phyloP scores from a whole-genome alignment of 306 rosid species.

The Astragalus membranaceus region DNA sequence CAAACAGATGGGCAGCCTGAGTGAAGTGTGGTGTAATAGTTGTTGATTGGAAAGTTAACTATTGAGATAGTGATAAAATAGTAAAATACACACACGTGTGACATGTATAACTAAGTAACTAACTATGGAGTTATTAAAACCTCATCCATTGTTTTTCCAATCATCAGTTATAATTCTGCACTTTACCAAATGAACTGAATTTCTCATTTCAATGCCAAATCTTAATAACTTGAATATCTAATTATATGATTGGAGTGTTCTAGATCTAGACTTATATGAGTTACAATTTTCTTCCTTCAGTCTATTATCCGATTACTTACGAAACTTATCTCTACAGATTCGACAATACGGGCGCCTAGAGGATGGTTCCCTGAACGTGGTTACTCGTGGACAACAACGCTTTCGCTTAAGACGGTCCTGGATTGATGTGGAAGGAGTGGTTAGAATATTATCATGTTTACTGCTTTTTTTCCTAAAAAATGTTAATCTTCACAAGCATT shows the following conservation, averaged over 20 bases:
- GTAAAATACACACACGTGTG: background rate
- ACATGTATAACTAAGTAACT: too few relatives aligned
- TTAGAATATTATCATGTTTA: constrained; percentile 33
- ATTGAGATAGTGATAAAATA: background rate
- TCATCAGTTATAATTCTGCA: too few relatives aligned
- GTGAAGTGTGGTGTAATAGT: background rate
- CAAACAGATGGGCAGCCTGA: too few relatives aligned
- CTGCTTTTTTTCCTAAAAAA: background rate
- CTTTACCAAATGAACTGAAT: too few relatives aligned
- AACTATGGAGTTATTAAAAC: too few relatives aligned
- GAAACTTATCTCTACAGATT: constrained; percentile 48
- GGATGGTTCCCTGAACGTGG: constrained; percentile 82
- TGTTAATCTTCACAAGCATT: background rate
- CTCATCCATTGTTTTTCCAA: too few relatives aligned
- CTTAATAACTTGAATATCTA: background rate
- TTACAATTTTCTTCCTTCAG: background rate
- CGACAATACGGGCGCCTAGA: constrained; percentile 72
- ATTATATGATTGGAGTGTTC: background rate
- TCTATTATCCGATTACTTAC: constrained; percentile 1
- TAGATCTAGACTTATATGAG: background rate
- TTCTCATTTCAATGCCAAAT: background rate
- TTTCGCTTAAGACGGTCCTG: constrained; percentile 65
- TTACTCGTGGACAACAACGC: constrained; percentile 87
- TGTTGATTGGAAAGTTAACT: background rate
- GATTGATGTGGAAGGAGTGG: constrained; percentile 86